Conservation (phyloP, 2,329 filamentous ascomycete genomes). For the Penicillium occitanis region DNA sequence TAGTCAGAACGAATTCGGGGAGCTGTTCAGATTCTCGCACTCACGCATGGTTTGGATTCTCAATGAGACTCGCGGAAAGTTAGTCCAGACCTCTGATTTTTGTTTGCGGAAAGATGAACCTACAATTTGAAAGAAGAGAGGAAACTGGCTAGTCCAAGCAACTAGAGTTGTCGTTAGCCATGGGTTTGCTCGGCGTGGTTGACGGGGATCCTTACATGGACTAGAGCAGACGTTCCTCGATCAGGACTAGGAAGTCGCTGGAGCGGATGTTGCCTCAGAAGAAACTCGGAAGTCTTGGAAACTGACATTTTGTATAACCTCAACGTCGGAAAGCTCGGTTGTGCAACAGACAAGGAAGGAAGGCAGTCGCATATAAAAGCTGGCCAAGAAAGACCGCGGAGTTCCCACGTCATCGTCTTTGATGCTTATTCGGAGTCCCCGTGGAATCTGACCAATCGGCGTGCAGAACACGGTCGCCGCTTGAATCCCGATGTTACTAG, state of each 20-base stretch:
- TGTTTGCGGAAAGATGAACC: constrained; percentile 22
- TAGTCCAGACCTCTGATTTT: neutral
- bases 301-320: constrained; percentile 15
- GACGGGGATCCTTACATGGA: constrained; percentile 40
- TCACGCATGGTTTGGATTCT: constrained; percentile 46
- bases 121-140: constrained; percentile 48
- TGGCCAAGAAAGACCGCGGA: neutral
- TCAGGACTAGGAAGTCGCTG: constrained; percentile 47
- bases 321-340: neutral
- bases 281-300: constrained; percentile 21
- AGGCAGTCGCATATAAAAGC: neutral
- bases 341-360: neutral
- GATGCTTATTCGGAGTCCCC: neutral
- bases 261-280: constrained; percentile 42
- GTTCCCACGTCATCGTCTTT: neutral
- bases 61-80: constrained; percentile 37
- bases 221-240: constrained; percentile 41
- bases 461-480: neutral
- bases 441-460: constrained; percentile 12
- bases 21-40: constrained; percentile 22
- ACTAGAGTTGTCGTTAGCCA: constrained; percentile 31
- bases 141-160: constrained; percentile 44
- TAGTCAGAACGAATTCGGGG: neutral
- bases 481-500: neutral
- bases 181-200: constrained; percentile 8